Evolutionary conservation across 805 yeast genomes (phyloP), one percentile per base, ranked within the genome.

Genomic region (Tetrapisispora phaffii): DNA sequence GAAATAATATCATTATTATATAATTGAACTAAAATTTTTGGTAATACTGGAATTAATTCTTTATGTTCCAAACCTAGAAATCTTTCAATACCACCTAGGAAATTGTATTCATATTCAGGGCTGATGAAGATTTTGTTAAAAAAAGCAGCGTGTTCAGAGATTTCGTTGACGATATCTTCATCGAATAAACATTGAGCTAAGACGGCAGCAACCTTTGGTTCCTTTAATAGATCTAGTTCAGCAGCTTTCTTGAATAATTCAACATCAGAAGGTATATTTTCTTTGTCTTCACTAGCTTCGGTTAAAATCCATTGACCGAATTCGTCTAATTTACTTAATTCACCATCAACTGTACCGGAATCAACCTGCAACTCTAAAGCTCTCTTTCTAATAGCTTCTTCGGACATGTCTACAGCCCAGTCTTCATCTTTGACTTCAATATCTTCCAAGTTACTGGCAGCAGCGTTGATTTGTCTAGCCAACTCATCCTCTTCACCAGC

Each of bases 331-430:
- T 73, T 72, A 50, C 71, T 56, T 44, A 64, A 59, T 48, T 68
- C 73, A 48, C 72, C 75, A 45, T 65, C 67, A 44, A 61, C 55
- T 34, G 52, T 65, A 53, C 57, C 65, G 47, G 74, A 63, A 47
- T 77, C 70, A 21, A 80, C 87, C 67, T 87, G 95, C 53, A 88
- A 74, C 64, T 85, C 95, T 57, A 79, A 71, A 38, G 95, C 96
- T 69, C 98, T 85, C 39, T 85, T 87, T 62, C 83, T 81, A 52
- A 90, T 86, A 47, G 97, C 97, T 69, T 88, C 97, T 65, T 85
- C 93, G 41, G 95, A 85, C 77, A 89, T 86, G 66, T 90, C 98
- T 36, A 89, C 96, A 17, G 96, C 87, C 97, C 97, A 90, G 54
- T 86, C 95, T 55, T 85, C 97, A 62, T 88, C 96, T 52, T 81